Conservation (phyloP, 306 rosid genomes). For the Corylus avellana region DNA sequence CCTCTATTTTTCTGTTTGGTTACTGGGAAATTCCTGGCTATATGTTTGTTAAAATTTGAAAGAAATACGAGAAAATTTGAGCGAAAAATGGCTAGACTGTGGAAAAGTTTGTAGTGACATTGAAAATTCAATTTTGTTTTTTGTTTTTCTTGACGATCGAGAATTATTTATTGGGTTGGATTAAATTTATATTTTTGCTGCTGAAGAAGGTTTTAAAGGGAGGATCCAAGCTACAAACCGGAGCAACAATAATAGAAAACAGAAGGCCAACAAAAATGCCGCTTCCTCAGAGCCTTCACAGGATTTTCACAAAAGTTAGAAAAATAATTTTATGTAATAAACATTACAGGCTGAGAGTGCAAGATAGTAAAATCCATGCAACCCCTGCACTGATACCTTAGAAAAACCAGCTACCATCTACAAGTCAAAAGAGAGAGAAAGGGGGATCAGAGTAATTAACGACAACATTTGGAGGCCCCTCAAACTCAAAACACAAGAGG, state of each 20-base stretch:
- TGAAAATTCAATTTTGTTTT: no score
- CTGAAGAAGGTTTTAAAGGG: no score
- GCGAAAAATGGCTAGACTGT: no score
- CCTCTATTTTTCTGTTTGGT: no score
- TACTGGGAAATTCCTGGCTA: no score
- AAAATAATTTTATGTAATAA: neutral
- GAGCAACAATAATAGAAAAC: no score
- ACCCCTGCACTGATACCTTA: neutral
- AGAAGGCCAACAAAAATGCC: slow-evolving; percentile 31
- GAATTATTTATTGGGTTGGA: neutral
- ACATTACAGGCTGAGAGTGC: neutral
- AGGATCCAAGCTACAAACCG: neutral
- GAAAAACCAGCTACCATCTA: slow-evolving; percentile 13
- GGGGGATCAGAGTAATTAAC: no score
- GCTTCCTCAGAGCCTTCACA: slow-evolving; percentile 37
- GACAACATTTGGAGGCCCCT: neutral
- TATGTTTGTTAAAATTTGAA: no score
- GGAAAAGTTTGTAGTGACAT: no score
- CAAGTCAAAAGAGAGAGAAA: slow-evolving; percentile 25
- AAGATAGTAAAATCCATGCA: slow-evolving; percentile 4
- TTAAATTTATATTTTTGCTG: neutral
- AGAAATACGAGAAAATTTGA: no score
- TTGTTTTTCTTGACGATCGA: no score
- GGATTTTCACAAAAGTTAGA: slow-evolving; percentile 26
- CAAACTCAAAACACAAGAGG: neutral